Percentiles rank a stretch among this genome's conserved stretches.
phyloP scores from a whole-genome alignment of 2,329 filamentous ascomycete species.

The Nemania sp. region DNA sequence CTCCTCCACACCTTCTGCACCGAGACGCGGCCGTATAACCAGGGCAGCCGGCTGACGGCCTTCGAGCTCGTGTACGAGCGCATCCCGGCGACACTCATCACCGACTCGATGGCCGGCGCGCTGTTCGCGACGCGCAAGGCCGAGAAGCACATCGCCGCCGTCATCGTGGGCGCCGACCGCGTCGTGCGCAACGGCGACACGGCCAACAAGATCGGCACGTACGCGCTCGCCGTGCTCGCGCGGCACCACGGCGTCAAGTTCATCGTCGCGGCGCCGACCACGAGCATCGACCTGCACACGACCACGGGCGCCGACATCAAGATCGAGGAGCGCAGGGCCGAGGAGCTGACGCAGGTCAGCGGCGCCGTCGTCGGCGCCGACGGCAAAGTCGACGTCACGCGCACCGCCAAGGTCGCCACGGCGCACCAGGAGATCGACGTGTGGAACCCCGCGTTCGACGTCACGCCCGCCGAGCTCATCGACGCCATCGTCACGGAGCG shows the following conservation, averaged over 20 bases:
- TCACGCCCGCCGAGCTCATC: slow-evolving; percentile 86
- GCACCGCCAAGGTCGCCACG: slow-evolving; percentile 75
- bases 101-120: slow-evolving; percentile 94
- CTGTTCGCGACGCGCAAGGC: slow-evolving; percentile 70
- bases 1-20: slow-evolving; percentile 91
- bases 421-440: slow-evolving; percentile 79
- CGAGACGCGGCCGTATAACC: slow-evolving; percentile 96
- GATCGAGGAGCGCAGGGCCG: slow-evolving; percentile 83
- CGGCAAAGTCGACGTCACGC: slow-evolving; percentile 64
- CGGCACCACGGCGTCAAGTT: slow-evolving; percentile 89
- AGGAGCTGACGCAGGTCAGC: slow-evolving; percentile 83
- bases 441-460: slow-evolving; percentile 97
- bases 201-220: slow-evolving; percentile 98
- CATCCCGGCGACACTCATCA: slow-evolving; percentile 89
- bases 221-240: slow-evolving; percentile 88
- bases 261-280: slow-evolving; percentile 90
- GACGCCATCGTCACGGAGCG: slow-evolving; percentile 94
- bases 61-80: slow-evolving; percentile 95
- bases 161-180: slow-evolving; percentile 92
- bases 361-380: slow-evolving; percentile 72
- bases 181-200: slow-evolving; percentile 97
- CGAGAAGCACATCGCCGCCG: slow-evolving; percentile 73
- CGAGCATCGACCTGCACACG: slow-evolving; percentile 87
- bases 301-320: slow-evolving; percentile 77
- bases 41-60: slow-evolving; percentile 90